Percentiles rank a stretch among this genome's conserved stretches.
These are phyloP conservation scores for Haplosporangium gracile DNA, from an alignment of 192 early-diverging fungal species.

Conservation along the genomic window DNA sequence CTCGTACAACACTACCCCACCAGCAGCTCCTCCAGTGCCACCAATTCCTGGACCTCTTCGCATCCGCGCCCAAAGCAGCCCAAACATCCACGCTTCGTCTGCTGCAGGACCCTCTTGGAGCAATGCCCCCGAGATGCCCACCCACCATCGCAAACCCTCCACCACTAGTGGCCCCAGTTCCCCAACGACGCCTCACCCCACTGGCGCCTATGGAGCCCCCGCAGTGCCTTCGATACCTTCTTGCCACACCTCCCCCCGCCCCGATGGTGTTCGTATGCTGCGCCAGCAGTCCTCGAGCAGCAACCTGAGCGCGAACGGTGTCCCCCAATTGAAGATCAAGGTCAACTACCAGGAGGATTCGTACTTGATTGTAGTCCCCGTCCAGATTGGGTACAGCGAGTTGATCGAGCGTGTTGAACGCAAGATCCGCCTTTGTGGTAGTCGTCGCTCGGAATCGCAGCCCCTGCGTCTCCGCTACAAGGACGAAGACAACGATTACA, in stretches of 20 bases:
- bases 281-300: constrained; percentile 41
- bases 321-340: constrained; percentile 81
- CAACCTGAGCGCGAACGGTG: constrained; percentile 46
- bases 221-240: constrained; percentile 33
- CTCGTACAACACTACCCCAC: constrained; percentile 44
- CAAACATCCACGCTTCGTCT: constrained; percentile 64
- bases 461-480: constrained; percentile 85
- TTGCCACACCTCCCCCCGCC: constrained; percentile 27
- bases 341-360: constrained; percentile 91
- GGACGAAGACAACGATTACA: constrained; percentile 95
- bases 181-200: constrained; percentile 33
- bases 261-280: constrained; percentile 24
- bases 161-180: constrained; percentile 48
- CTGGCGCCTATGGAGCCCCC: constrained; percentile 12
- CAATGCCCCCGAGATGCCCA: constrained; percentile 42
- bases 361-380: constrained; percentile 88
- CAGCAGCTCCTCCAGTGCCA: constrained; percentile 43
- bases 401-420: constrained; percentile 87
- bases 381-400: constrained; percentile 78
- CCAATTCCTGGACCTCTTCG: constrained; percentile 56
- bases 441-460: constrained; percentile 66
- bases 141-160: constrained; percentile 30
- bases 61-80: constrained; percentile 68
- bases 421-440: constrained; percentile 88
- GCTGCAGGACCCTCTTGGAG: constrained; percentile 34